phyloP scores from a whole-genome alignment of 2,329 filamentous ascomycete species.

The Xylaria sp. region DNA sequence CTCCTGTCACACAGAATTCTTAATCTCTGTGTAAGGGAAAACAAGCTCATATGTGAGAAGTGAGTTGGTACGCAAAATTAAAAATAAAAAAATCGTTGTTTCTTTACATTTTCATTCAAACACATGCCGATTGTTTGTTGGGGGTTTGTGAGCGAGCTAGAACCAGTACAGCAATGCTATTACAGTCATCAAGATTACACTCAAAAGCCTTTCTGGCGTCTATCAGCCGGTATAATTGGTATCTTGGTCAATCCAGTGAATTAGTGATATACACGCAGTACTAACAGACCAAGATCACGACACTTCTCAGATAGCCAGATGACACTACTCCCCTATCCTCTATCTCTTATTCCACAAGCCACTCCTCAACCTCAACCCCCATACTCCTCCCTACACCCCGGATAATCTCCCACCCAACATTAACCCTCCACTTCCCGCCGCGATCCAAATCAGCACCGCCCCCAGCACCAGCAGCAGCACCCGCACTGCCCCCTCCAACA shows the following conservation, averaged over 20 bases:
- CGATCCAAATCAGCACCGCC: conserved; percentile 79
- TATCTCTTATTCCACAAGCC: conserved; percentile 71
- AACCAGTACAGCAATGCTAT: conserved; percentile 1
- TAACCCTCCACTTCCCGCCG: conserved; percentile 79
- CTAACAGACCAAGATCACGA: background rate
- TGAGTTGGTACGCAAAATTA: background rate
- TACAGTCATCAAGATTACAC: background rate
- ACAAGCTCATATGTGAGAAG: background rate
- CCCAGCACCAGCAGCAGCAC: conserved; percentile 67
- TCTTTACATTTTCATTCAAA: background rate
- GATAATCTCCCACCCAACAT: conserved; percentile 81
- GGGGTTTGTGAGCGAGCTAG: conserved; percentile 12
- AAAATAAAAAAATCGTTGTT: conserved; percentile 8
- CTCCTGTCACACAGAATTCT: conserved; percentile 49
- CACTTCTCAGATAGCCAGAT: background rate
- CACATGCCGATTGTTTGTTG: background rate
- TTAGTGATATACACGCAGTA: background rate
- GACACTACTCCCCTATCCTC: background rate
- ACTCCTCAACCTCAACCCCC: conserved; percentile 82
- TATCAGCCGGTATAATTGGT: background rate
- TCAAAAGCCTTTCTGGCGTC: background rate
- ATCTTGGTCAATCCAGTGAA: background rate
- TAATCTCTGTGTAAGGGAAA: conserved; percentile 6
- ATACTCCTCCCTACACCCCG: conserved; percentile 76
- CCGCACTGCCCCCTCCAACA: conserved; percentile 75